Base-by-base conservation (phyloP, 2,329 filamentous ascomycete genomes). In the Hymenoscyphus scutula region DNA sequence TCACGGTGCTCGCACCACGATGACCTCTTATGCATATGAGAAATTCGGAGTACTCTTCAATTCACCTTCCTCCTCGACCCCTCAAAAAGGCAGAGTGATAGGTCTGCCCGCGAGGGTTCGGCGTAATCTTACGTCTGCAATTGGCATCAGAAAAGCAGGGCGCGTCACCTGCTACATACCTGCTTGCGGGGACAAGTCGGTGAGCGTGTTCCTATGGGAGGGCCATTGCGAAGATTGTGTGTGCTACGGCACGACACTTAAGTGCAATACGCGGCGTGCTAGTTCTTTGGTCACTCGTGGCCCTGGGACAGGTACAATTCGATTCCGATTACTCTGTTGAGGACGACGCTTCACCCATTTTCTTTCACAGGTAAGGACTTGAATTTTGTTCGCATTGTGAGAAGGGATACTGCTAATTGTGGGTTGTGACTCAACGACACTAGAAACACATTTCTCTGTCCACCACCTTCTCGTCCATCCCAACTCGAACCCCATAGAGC, bases 11-110 rank as follows among this genome's bases (percentile, higher is more conserved):
- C 37, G 48, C 68, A 68, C 68, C 64, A 61, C 45, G 59, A 34
- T 61, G 19, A 8, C 45, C 29, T 53, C 13, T 57, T 64, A 67
- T 73, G 91, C 91, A 93, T 92, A 92, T 93, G 91, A 92, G 91
- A 95, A 95, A 95, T 94, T 95, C 91, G 91, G 91, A 95, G 91
- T 90, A 95, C 88, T 93, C 90, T 93, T 91, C 90, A 92, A 73
- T 76, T 74, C 68, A 72, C 75, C 75, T 76, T 73, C 68, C 69
- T 74, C 77, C 74, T 73, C 79, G 34, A 37, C 75, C 76, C 77
- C 78, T 75, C 74, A 45, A 13, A 29, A 13, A 76, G 73, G 73
- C 66, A 71, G 75, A 74, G 73, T 73, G 70, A 77, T 71, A 74
- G 80, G 80, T 82, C 91, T 90, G 89, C 89, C 89, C 87, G 90